Evolutionary conservation across 2,329 filamentous ascomycete genomes (phyloP).

Genomic region (Fusarium xyrophilum): DNA sequence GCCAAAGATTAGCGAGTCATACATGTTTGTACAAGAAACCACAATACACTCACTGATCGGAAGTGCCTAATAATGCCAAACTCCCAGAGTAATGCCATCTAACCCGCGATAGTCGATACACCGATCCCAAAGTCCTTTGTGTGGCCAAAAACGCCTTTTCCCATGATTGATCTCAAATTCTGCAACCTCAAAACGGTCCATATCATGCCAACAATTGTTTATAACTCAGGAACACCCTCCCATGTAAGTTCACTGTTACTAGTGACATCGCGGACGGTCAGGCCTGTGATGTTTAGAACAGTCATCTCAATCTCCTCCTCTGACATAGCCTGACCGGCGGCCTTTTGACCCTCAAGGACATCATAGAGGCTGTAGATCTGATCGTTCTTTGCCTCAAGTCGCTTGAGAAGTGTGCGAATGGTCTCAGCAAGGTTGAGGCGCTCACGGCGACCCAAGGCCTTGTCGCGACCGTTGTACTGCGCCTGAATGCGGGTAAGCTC

Average conservation of each 20-base stretch:
- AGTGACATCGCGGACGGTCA: conserved; percentile 53
- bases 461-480: conserved; percentile 71
- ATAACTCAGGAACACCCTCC: conserved; percentile 49
- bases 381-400: conserved; percentile 75
- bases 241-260: conserved; percentile 50
- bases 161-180: conserved; percentile 32
- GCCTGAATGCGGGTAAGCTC: conserved; percentile 68
- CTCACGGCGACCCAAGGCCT: conserved; percentile 68
- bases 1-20: conserved; percentile 32
- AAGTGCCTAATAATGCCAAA: conserved; percentile 29
- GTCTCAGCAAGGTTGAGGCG: conserved; percentile 66
- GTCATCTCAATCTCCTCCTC: conserved; percentile 70
- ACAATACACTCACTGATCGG: conserved; percentile 27
- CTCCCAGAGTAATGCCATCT: conserved; percentile 38
- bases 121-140: conserved; percentile 27
- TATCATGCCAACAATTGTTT: conserved; percentile 8
- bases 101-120: conserved; percentile 23
- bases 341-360: conserved; percentile 80
- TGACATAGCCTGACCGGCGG: conserved; percentile 66
- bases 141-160: conserved; percentile 37
- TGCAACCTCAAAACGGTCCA: conserved; percentile 16
- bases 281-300: conserved; percentile 60
- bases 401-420: conserved; percentile 67
- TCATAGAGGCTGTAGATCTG: conserved; percentile 86
- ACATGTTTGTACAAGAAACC: conserved; percentile 33